phyloP scores from a whole-genome alignment of 305 asterid species.

The Fraxinus angustifolia region DNA sequence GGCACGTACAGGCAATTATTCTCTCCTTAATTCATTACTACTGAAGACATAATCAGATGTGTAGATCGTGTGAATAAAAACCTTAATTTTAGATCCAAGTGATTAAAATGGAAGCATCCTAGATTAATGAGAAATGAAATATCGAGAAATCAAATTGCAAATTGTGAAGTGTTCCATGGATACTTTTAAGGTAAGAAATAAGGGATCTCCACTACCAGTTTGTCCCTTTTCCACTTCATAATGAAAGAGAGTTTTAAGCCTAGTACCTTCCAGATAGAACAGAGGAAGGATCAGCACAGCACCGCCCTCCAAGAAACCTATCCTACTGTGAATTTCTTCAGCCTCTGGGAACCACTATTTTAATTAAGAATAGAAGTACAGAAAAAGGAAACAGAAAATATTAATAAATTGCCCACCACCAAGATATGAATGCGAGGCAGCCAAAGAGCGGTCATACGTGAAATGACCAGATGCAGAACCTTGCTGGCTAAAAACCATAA shows the following conservation, averaged over 20 bases:
- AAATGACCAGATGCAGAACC: slow-evolving; percentile 54
- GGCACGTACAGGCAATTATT: background rate
- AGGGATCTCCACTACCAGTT: background rate
- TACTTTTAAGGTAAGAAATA: background rate
- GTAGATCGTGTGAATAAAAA: background rate
- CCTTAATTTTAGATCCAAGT: background rate
- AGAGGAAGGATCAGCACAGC: slow-evolving; percentile 68
- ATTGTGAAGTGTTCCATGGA: background rate
- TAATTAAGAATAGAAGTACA: slow-evolving; percentile 1
- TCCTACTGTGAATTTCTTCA: slow-evolving; percentile 74
- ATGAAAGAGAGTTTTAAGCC: background rate
- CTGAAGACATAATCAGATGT: background rate
- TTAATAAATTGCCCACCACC: slow-evolving; percentile 55
- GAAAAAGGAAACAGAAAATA: background rate
- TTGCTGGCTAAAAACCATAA: slow-evolving; percentile 30
- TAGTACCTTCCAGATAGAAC: slow-evolving; percentile 73
- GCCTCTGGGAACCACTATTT: slow-evolving; percentile 46
- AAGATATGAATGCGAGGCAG: slow-evolving; percentile 81
- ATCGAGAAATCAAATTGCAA: background rate
- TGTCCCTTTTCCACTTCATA: background rate
- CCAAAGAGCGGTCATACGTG: slow-evolving; percentile 68
- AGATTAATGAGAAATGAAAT: background rate
- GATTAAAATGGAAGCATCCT: background rate
- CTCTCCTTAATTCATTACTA: background rate
- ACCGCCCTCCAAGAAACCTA: slow-evolving; percentile 82